phyloP scores from a whole-genome alignment of 768 basidiomycete species.

The Auricularia cornea region DNA sequence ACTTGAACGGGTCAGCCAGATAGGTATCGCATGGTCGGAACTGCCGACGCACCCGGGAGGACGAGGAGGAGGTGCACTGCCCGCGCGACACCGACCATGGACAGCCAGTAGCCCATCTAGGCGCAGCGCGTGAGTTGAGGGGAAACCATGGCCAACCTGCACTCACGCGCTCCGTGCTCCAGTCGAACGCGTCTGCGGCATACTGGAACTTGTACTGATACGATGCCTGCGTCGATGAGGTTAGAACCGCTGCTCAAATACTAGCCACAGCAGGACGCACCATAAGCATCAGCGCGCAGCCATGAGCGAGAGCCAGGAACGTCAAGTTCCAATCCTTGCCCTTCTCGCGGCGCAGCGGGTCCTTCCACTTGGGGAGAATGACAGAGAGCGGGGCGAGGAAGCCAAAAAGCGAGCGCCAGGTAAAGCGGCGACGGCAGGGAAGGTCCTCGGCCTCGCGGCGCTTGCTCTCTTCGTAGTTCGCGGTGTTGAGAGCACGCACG shows the following conservation, averaged over 20 bases:
- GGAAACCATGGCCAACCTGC: too few relatives aligned
- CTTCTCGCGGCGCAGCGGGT: slow-evolving; percentile 32
- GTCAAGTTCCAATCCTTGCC: slow-evolving; percentile 59
- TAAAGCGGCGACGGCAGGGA: slow-evolving; percentile 16
- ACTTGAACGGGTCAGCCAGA: slow-evolving; percentile 33
- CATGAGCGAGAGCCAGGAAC: slow-evolving; percentile 46
- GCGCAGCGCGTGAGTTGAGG: background rate
- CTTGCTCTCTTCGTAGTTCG: background rate
- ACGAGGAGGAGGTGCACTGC: slow-evolving; percentile 48
- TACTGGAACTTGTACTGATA: slow-evolving; percentile 57
- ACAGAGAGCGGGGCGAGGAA: slow-evolving; percentile 69
- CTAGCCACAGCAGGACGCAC: slow-evolving; percentile 9
- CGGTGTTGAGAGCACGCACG: background rate
- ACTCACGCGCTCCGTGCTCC: slow-evolving; percentile 54
- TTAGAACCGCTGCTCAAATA: background rate
- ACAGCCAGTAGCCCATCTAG: slow-evolving; percentile 76
- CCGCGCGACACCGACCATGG: slow-evolving; percentile 41
- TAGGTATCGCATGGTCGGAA: background rate
- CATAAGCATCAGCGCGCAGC: slow-evolving; percentile 33
- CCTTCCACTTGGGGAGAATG: slow-evolving; percentile 39
- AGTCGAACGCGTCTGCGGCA: slow-evolving; percentile 49
- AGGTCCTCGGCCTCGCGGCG: slow-evolving; percentile 13
- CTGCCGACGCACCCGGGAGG: slow-evolving; percentile 44
- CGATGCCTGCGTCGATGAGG: slow-evolving; percentile 25
- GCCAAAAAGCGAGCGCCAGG: slow-evolving; percentile 40